Evolutionary conservation across 2,329 filamentous ascomycete genomes (phyloP).

Genomic region (Parascedosporium putredinis): DNA sequence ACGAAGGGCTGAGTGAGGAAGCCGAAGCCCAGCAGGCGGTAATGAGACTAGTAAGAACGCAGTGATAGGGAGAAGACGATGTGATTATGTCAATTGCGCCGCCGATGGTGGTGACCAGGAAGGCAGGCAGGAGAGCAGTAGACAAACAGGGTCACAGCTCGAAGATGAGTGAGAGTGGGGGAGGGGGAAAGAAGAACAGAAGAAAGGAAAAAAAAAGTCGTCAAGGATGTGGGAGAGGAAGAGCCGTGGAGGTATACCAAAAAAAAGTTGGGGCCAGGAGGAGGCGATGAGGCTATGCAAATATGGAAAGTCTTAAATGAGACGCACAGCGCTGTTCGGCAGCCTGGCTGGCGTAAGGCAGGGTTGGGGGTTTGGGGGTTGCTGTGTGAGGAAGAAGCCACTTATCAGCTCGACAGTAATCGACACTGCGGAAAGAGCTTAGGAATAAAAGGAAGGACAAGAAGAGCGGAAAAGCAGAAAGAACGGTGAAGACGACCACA

Average conservation of each 20-base stretch:
- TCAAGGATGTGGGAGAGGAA: conserved; percentile 26
- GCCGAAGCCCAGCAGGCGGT: no score
- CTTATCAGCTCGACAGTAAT: neutral
- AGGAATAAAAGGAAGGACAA: no score
- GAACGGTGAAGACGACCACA: no score
- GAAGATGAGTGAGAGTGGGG: neutral
- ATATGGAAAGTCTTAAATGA: neutral
- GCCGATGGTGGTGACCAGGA: no score
- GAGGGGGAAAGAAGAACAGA: neutral
- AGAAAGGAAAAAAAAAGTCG: conserved; percentile 13
- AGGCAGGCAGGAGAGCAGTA: neutral
- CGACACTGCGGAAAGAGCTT: neutral
- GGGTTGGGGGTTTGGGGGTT: neutral
- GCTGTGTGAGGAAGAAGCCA: neutral
- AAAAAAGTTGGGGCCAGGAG: neutral
- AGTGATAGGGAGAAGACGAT: no score
- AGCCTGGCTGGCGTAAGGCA: conserved; percentile 1
- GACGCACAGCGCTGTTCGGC: no score
- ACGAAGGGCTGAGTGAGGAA: no score
- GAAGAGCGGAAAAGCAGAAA: no score
- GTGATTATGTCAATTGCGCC: no score
- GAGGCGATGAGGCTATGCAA: conserved; percentile 1
- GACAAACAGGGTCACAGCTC: neutral
- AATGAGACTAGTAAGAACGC: no score
- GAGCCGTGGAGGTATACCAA: conserved; percentile 26